Percentiles rank a stretch among this genome's conserved stretches.
Conservation (phyloP, 768 basidiomycete genomes). For the Lentinula guzmanii region DNA sequence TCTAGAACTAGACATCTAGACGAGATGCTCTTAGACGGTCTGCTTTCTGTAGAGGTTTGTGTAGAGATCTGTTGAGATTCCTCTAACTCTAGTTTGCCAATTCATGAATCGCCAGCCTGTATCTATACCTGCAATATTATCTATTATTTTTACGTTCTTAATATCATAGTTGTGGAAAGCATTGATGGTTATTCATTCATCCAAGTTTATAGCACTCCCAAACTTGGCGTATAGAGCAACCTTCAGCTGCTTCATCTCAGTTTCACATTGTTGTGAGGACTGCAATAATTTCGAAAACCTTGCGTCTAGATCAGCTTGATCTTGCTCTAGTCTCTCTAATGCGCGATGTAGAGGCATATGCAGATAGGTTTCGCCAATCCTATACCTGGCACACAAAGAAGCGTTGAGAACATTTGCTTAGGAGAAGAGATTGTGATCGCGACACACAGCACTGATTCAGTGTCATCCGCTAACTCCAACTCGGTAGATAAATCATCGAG, state of each 20-base stretch:
- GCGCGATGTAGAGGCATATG: slow-evolving; percentile 70
- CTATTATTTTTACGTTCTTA: background rate
- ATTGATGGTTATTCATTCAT: slow-evolving; percentile 41
- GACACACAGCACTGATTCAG: slow-evolving; percentile 68
- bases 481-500: slow-evolving; percentile 86
- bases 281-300: slow-evolving; percentile 46
- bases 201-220: slow-evolving; percentile 88
- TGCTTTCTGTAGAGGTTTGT: background rate
- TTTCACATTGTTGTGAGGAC: slow-evolving; percentile 60
- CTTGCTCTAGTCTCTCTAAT: slow-evolving; percentile 62
- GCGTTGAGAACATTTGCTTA: background rate
- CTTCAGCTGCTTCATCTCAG: slow-evolving; percentile 77
- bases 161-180: background rate
- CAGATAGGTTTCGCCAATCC: slow-evolving; percentile 84
- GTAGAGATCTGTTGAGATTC: background rate
- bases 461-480: slow-evolving; percentile 85
- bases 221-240: slow-evolving; percentile 84
- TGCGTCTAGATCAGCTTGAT: slow-evolving; percentile 52
- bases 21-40: background rate
- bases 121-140: background rate
- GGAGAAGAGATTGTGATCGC: background rate
- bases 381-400: slow-evolving; percentile 53
- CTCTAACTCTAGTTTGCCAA: background rate
- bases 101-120: background rate
- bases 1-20: background rate